Conservation (phyloP, 129 eudicot species). For the Chrysanthemum lavandulifolium region DNA sequence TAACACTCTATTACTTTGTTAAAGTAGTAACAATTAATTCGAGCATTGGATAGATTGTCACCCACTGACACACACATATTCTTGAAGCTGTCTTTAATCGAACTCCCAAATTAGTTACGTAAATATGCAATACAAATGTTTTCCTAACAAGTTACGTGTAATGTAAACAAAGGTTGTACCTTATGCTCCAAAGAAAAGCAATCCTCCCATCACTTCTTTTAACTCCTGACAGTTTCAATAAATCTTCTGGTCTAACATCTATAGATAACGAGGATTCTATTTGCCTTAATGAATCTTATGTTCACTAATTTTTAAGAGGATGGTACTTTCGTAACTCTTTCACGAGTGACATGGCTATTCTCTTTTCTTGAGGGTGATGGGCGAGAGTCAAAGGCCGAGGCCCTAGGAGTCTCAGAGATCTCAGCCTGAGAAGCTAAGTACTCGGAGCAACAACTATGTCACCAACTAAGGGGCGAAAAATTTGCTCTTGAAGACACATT, state of each 20-base stretch:
- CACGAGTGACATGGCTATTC: constrained; percentile 6
- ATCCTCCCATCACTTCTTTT: constrained; percentile 21
- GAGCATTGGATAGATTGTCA: background rate
- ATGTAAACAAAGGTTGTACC: constrained; percentile 11
- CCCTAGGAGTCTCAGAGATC: constrained; percentile 27
- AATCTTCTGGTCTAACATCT: constrained; percentile 18
- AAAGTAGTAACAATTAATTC: too few relatives aligned
- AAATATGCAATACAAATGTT: too few relatives aligned
- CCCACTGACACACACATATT: background rate
- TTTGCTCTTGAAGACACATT: too few relatives aligned
- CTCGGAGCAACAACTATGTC: constrained; percentile 65
- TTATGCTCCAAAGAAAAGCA: constrained; percentile 4
- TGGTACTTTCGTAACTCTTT: background rate
- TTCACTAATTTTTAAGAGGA: background rate
- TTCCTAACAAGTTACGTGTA: background rate
- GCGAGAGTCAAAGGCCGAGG: constrained; percentile 26
- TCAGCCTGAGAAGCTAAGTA: constrained; percentile 66
- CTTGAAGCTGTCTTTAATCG: background rate
- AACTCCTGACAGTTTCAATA: constrained; percentile 2
- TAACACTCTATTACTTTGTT: background rate
- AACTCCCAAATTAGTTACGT: background rate
- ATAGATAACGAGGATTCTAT: background rate
- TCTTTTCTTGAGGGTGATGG: constrained; percentile 31
- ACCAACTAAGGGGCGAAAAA: too few relatives aligned
- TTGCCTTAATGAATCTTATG: constrained; percentile 9